Conservation (phyloP, 306 rosid genomes). For the Geum urbanum region DNA sequence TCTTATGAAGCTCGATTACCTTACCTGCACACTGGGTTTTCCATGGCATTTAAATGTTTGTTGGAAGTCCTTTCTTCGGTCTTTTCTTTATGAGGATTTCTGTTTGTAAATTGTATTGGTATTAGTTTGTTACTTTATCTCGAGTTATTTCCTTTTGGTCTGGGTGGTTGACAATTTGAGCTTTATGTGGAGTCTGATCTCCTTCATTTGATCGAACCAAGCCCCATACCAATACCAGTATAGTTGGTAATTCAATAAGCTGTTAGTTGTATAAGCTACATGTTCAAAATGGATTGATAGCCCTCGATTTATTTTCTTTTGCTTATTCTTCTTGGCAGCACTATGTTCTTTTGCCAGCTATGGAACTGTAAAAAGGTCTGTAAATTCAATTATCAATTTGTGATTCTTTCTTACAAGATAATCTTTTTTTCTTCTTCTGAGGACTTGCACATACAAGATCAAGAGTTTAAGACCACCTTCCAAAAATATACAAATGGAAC, state of each 20-base stretch:
- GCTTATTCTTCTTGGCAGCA: too few relatives aligned
- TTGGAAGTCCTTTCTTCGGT: not conserved
- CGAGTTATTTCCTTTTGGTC: not conserved
- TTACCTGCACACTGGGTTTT: not conserved
- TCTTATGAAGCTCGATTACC: constrained; percentile 24
- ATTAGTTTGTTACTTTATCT: not conserved
- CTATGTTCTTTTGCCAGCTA: not conserved
- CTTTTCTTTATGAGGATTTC: not conserved
- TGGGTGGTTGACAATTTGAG: not conserved
- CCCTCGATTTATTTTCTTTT: too few relatives aligned
- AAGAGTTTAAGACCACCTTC: too few relatives aligned
- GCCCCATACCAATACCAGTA: not conserved
- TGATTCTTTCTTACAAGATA: too few relatives aligned
- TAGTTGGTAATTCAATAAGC: not conserved
- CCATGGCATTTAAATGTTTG: not conserved
- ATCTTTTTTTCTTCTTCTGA: too few relatives aligned
- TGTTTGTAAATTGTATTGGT: constrained; percentile 26
- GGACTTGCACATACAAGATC: too few relatives aligned
- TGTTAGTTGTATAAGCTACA: not conserved
- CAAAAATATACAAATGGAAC: too few relatives aligned
- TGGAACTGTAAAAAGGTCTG: not conserved
- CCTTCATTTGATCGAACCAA: not conserved
- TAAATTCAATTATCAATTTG: too few relatives aligned
- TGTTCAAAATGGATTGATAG: not conserved
- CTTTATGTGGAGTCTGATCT: not conserved